Base-by-base conservation (phyloP, 2,329 filamentous ascomycete species). In the Cladobotryum mycophilum region DNA sequence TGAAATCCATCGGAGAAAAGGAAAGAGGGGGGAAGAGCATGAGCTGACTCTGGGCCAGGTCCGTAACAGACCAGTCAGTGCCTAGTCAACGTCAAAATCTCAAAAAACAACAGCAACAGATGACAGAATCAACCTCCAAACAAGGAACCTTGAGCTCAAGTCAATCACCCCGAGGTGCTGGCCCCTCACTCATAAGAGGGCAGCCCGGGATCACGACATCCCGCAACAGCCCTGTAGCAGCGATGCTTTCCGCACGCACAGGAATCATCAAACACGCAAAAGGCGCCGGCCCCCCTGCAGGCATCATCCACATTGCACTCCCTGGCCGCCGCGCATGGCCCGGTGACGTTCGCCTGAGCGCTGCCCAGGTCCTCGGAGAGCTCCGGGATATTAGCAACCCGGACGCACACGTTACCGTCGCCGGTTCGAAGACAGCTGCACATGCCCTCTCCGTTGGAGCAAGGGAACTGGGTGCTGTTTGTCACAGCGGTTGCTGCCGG, bases 221-320 rank as follows among this genome's bases (percentile, higher is more conserved):
- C 56, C 17, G 53, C 47, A 30, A 50, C 56, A 20, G 52, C 56
- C 22, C 17, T 37, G 46, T 57, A 55, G 44, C 55, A 59, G 1
- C 56, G 52, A 25, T 47, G 53, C 50, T 52, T 55, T 5, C 57
- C 56, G 38, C 57, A 58, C 42, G 15, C 25, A 42, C 56, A 59
- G 14, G 56, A 55, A 14, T 42, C 53, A 38, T 57, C 54, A 47
- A 46, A 58, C 35, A 58, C 54, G 30, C 55, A 59, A 17, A 55
- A 15, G 41, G 52, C 14, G 33, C 53, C 49, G 15, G 25, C 34
- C 6, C 48, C 46, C 13, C 11, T 30, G 18, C 57, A 59, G 9
- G 35, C 41, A 15, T 41, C 51, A 18, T 54, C 45, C 11, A 45
- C 44, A 41, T 49, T 48, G 45, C 56, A 58, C 49, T 59, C 54